A percentile compares a stretch with the other conserved stretches of the same genome.
Conservation (phyloP, 2,329 filamentous ascomycete genomes). For the Clarireedia paspali region DNA sequence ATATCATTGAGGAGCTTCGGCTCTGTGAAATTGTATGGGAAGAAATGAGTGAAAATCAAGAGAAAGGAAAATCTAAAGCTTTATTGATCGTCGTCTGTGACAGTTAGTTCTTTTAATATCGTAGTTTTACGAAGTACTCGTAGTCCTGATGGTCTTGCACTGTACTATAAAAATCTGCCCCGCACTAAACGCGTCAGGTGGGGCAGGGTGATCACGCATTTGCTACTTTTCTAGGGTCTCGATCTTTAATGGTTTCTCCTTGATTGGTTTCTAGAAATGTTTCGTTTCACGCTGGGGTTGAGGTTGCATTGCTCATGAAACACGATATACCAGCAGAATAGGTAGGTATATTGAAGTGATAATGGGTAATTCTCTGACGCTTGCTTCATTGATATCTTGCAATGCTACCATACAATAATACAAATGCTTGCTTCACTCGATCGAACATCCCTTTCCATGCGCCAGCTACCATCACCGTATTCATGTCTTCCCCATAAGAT, state of each 20-base stretch:
- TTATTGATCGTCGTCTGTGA: background rate
- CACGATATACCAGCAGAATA: too few species aligned
- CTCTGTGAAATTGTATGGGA: background rate
- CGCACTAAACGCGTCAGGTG: background rate
- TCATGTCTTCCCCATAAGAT: background rate
- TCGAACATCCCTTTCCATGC: constrained; percentile 13
- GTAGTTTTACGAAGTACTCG: too few species aligned
- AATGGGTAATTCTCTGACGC: background rate
- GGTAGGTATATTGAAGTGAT: too few species aligned
- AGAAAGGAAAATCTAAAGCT: background rate
- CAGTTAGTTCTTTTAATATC: too few species aligned
- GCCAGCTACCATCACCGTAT: constrained; percentile 10
- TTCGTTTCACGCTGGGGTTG: too few species aligned
- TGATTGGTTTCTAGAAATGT: too few species aligned
- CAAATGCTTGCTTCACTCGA: constrained; percentile 15
- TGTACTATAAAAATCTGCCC: constrained; percentile 3
- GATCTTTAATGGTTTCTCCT: too few species aligned
- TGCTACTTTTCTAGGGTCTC: background rate
- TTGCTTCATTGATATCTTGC: constrained; percentile 1
- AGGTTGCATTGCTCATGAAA: too few species aligned
- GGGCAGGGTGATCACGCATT: background rate
- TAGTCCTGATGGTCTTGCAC: background rate
- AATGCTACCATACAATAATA: constrained; percentile 16
- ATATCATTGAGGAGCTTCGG: background rate
- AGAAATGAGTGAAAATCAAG: background rate